These are phyloP conservation scores for Phytophthora boehmeriae DNA, from an alignment of 352 stramenopile species.

Conservation along the genomic window DNA sequence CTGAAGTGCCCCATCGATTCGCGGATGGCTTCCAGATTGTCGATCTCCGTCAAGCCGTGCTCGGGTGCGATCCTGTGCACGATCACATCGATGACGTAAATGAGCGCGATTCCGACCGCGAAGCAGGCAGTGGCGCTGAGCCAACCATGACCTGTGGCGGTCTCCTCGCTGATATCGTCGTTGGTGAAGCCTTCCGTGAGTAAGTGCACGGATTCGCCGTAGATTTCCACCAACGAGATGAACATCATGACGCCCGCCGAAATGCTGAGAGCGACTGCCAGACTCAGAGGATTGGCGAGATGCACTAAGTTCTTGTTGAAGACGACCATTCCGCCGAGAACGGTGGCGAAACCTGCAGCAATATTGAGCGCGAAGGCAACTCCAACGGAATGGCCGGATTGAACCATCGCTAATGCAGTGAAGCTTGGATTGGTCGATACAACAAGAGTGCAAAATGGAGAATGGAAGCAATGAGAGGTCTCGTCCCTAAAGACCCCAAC, in stretches of 20 bases:
- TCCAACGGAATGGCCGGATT: conserved; percentile 36
- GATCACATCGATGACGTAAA: conserved; percentile 52
- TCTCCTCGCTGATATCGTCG: conserved; percentile 35
- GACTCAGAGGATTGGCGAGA: conserved; percentile 59
- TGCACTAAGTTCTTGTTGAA: conserved; percentile 58
- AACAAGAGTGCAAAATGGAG: conserved; percentile 14
- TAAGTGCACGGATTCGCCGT: conserved; percentile 42
- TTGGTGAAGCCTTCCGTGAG: conserved; percentile 44
- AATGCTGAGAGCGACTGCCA: conserved; percentile 83
- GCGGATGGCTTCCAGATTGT: conserved; percentile 36
- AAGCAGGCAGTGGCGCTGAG: conserved; percentile 86
- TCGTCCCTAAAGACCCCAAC: too few species aligned
- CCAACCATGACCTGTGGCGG: conserved; percentile 59
- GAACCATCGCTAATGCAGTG: conserved; percentile 29
- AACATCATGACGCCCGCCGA: conserved; percentile 82
- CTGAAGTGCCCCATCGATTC: conserved; percentile 40
- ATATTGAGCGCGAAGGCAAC: conserved; percentile 57
- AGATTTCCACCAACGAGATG: conserved; percentile 77
- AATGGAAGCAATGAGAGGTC: conserved; percentile 11
- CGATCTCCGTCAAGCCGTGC: conserved; percentile 38
- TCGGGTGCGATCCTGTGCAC: conserved; percentile 45
- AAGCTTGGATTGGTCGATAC: neutral
- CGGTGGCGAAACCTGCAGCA: conserved; percentile 61
- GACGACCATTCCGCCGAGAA: conserved; percentile 56
- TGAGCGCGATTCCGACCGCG: conserved; percentile 79